Conservation (phyloP, 2,329 filamentous ascomycete species). For the Phaeosphaeriaceae sp. region DNA sequence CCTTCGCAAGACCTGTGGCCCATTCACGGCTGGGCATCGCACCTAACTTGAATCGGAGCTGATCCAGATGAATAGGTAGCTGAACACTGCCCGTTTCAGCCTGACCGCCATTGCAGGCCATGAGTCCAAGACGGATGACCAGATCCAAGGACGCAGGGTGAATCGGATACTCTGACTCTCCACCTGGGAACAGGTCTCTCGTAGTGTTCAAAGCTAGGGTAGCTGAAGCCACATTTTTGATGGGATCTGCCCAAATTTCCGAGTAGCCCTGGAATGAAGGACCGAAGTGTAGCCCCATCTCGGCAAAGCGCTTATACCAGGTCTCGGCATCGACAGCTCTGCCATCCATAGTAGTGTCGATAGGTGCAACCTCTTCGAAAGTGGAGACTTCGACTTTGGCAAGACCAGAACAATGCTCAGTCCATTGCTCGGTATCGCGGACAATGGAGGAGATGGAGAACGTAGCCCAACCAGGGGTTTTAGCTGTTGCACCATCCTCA, state of each 20-base stretch:
- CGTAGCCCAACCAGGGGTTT: neutral
- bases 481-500: constrained; percentile 11
- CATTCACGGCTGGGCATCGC: neutral
- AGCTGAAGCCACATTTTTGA: constrained; percentile 6
- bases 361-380: neutral
- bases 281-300: constrained; percentile 29
- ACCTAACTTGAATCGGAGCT: neutral
- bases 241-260: constrained; percentile 8
- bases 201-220: constrained; percentile 15
- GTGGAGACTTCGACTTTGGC: neutral
- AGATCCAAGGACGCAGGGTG: constrained; percentile 45
- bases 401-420: neutral
- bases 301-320: constrained; percentile 30
- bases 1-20: neutral
- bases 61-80: neutral
- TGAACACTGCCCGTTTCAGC: constrained; percentile 1
- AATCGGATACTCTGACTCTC: constrained; percentile 39
- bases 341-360: neutral
- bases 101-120: constrained; percentile 16
- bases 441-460: constrained; percentile 27
- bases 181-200: constrained; percentile 9
- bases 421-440: neutral
- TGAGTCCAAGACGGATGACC: constrained; percentile 34
- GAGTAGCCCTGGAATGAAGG: constrained; percentile 23
- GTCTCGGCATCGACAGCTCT: constrained; percentile 6